These are phyloP conservation scores for Chaetoceros tenuissimus DNA, from an alignment of 108 stramenopile species.

Conservation along the genomic window DNA sequence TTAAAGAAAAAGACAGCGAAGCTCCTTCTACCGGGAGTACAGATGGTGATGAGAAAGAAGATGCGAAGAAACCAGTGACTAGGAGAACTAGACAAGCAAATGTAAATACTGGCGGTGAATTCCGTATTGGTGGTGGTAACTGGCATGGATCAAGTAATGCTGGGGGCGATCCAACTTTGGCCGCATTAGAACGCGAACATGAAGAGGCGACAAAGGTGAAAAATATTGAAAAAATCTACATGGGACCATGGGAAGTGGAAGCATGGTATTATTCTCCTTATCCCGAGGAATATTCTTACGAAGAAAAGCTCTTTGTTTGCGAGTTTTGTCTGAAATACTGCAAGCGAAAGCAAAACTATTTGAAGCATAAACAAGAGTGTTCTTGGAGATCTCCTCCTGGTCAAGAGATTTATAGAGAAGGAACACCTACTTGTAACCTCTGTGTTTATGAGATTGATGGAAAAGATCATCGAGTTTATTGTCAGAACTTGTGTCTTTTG, in stretches of 20 bases:
- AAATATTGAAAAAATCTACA: conserved; percentile 91
- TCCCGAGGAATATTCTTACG: conserved; percentile 79
- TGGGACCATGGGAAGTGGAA: conserved; percentile 87
- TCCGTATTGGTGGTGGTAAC: conserved; percentile 48
- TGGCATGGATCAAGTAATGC: conserved; percentile 30
- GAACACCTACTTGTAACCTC: conserved; percentile 19
- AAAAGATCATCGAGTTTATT: conserved; percentile 81
- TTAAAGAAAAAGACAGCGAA: conserved; percentile 3
- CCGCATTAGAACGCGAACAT: conserved; percentile 87
- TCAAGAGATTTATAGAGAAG: conserved; percentile 89
- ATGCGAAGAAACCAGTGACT: background rate
- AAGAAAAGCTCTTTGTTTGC: conserved; percentile 87
- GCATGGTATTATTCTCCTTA: conserved; percentile 99
- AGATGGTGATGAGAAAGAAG: background rate
- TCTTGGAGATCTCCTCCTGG: conserved; percentile 84
- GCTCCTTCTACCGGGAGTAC: background rate
- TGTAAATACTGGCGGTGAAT: conserved; percentile 1
- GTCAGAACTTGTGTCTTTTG: conserved; percentile 96
- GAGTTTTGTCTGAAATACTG: conserved; percentile 97
- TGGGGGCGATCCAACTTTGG: conserved; percentile 49
- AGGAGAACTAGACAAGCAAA: conserved; percentile 7
- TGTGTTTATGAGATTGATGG: conserved; percentile 79
- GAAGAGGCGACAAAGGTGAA: conserved; percentile 99
- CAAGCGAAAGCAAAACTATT: conserved; percentile 59
- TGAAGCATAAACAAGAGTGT: conserved; percentile 58